phyloP scores from a whole-genome alignment of 1,284 basidiomycete genomes.

The Athelia sp. region DNA sequence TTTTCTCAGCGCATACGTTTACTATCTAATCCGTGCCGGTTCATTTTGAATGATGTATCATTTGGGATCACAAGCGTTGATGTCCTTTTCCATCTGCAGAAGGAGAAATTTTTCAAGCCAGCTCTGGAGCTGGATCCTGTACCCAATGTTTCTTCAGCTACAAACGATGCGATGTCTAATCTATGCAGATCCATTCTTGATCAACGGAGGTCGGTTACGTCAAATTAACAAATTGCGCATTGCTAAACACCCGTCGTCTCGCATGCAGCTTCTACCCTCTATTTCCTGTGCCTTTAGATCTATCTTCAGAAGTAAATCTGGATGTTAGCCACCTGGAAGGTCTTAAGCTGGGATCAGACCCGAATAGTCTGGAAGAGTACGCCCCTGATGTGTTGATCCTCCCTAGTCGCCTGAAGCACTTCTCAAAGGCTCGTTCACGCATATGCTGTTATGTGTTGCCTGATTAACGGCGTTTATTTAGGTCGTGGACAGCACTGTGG shows the following conservation, averaged over 20 bases:
- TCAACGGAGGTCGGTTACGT: slow-evolving; percentile 68
- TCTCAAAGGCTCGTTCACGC: slow-evolving; percentile 61
- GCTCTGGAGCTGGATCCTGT: slow-evolving; percentile 62
- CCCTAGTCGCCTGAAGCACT: slow-evolving; percentile 83
- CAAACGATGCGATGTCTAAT: slow-evolving; percentile 72
- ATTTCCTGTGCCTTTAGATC: slow-evolving; percentile 78
- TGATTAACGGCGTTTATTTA: slow-evolving; percentile 19
- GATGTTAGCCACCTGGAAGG: slow-evolving; percentile 74
- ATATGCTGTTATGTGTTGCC: neutral
- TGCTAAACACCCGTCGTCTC: neutral
- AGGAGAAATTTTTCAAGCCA: slow-evolving; percentile 77
- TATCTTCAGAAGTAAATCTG: slow-evolving; percentile 78
- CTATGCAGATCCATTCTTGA: slow-evolving; percentile 78
- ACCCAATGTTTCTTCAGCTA: slow-evolving; percentile 38
- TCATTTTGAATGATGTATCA: slow-evolving; percentile 80
- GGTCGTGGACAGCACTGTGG: slow-evolving; percentile 61
- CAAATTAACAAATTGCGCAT: slow-evolving; percentile 2
- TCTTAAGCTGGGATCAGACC: slow-evolving; percentile 34
- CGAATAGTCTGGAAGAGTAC: slow-evolving; percentile 34
- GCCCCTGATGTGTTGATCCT: slow-evolving; percentile 83
- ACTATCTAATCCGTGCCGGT: slow-evolving; percentile 84
- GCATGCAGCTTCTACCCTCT: slow-evolving; percentile 84
- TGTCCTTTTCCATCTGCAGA: slow-evolving; percentile 82
- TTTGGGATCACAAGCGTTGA: slow-evolving; percentile 84
- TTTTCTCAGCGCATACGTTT: slow-evolving; percentile 61